These are phyloP conservation scores for Schwanniomyces polymorphus DNA, from an alignment of 805 yeast genomes.

Conservation along the genomic window DNA sequence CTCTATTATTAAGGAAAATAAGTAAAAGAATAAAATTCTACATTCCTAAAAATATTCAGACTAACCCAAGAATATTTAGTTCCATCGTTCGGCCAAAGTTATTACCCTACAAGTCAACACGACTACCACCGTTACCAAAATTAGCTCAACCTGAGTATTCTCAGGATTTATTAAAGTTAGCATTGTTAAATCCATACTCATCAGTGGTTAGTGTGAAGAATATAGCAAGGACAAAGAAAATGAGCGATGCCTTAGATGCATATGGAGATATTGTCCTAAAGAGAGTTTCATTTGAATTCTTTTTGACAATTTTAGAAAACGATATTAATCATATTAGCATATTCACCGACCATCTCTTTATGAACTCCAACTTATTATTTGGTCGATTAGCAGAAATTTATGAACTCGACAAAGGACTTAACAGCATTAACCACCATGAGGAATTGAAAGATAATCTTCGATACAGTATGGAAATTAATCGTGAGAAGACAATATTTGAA, in stretches of 20 bases:
- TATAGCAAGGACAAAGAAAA: not conserved
- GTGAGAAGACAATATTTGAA: conserved; percentile 4
- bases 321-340: conserved; percentile 5
- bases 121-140: conserved; percentile 5
- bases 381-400: conserved; percentile 9
- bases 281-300: conserved; percentile 6
- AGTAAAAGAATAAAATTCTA: not conserved
- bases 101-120: conserved; percentile 2
- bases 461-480: not conserved
- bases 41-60: conserved; percentile 2
- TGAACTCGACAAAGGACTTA: conserved; percentile 6
- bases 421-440: not conserved
- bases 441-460: conserved; percentile 2
- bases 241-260: conserved; percentile 6
- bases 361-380: conserved; percentile 7
- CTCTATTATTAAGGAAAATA: not conserved
- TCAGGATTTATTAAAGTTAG: not conserved
- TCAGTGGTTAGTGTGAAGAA: not conserved
- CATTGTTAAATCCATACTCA: conserved; percentile 4
- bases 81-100: conserved; percentile 3
- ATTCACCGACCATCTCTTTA: conserved; percentile 5
- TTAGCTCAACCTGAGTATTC: not conserved
- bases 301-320: not conserved
- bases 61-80: conserved; percentile 2
- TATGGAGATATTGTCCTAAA: conserved; percentile 8